Percentiles rank a stretch among this genome's conserved stretches.
Evolutionary conservation across 805 yeast species (phyloP).

Genomic region (Zygotorulaspora danielsina): DNA sequence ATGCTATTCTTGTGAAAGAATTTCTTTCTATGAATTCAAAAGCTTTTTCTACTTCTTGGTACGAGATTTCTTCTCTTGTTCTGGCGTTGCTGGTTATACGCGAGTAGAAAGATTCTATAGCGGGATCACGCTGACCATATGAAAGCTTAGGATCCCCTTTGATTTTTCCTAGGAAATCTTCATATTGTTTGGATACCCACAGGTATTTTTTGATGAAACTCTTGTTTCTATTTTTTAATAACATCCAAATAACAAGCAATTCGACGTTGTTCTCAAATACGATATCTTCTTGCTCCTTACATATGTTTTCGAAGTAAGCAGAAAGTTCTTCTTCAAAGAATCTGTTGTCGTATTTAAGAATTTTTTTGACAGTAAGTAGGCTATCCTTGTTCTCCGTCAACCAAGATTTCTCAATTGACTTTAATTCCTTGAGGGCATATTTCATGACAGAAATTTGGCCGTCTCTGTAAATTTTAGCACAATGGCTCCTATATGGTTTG

Average conservation of each 20-base stretch:
- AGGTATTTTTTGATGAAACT: conserved; percentile 16
- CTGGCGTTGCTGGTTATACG: conserved; percentile 8
- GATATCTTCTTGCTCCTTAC: conserved; percentile 42
- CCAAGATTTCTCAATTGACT: conserved; percentile 46
- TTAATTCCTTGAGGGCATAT: conserved; percentile 42
- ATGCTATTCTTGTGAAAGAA: conserved; percentile 25
- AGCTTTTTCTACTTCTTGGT: conserved; percentile 14
- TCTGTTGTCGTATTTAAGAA: conserved; percentile 47
- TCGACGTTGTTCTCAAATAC: conserved; percentile 44
- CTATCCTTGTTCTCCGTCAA: conserved; percentile 40
- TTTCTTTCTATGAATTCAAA: conserved; percentile 16
- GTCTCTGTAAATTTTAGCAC: conserved; percentile 43
- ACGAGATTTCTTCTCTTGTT: conserved; percentile 4
- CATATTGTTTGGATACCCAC: conserved; percentile 18
- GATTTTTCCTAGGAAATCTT: background rate
- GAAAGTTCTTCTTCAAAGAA: conserved; percentile 46
- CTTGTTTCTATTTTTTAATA: conserved; percentile 14
- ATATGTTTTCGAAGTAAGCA: conserved; percentile 42
- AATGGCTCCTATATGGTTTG: conserved; percentile 19
- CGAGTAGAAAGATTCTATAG: conserved; percentile 9
- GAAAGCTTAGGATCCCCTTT: conserved; percentile 4
- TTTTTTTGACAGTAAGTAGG: conserved; percentile 49
- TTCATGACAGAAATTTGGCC: conserved; percentile 50
- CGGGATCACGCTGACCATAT: background rate
- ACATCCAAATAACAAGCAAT: conserved; percentile 40